Conservation (phyloP, 192 early-diverging fungal genomes). For the Spizellomyces punctatus region DNA sequence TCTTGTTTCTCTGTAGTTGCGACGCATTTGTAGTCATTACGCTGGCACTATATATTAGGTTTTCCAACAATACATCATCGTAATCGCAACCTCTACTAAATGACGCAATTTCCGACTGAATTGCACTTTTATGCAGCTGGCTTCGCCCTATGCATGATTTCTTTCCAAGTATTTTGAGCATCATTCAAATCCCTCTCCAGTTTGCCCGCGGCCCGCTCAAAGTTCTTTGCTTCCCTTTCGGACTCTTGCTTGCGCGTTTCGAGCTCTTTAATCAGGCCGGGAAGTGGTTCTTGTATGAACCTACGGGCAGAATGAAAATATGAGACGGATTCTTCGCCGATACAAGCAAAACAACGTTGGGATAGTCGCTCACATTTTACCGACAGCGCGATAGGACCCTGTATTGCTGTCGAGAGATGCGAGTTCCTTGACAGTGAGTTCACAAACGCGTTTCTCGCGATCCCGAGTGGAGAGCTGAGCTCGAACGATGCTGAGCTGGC, state of each 20-base stretch:
- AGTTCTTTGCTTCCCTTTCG: constrained; percentile 49
- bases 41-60: too few relatives aligned
- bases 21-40: too few relatives aligned
- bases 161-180: constrained; percentile 36
- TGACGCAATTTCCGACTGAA: too few relatives aligned
- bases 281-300: constrained; percentile 59
- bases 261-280: constrained; percentile 44
- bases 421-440: constrained; percentile 72
- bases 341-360: constrained; percentile 7
- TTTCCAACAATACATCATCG: too few relatives aligned
- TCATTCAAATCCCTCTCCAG: constrained; percentile 64
- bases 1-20: too few relatives aligned
- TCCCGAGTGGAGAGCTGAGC: constrained; percentile 66
- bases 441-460: constrained; percentile 67
- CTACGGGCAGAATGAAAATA: constrained; percentile 37
- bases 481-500: constrained; percentile 62
- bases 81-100: too few relatives aligned
- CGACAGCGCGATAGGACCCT: constrained; percentile 71
- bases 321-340: background rate
- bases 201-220: constrained; percentile 59
- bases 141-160: constrained; percentile 21
- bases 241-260: constrained; percentile 41
- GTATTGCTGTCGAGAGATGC: constrained; percentile 50
- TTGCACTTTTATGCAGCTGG: background rate
- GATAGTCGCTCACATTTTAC: constrained; percentile 59